Percentiles rank a stretch among this genome's conserved stretches.
phyloP scores from a whole-genome alignment of 1,284 basidiomycete genomes.

The Megacollybia platyphylla region DNA sequence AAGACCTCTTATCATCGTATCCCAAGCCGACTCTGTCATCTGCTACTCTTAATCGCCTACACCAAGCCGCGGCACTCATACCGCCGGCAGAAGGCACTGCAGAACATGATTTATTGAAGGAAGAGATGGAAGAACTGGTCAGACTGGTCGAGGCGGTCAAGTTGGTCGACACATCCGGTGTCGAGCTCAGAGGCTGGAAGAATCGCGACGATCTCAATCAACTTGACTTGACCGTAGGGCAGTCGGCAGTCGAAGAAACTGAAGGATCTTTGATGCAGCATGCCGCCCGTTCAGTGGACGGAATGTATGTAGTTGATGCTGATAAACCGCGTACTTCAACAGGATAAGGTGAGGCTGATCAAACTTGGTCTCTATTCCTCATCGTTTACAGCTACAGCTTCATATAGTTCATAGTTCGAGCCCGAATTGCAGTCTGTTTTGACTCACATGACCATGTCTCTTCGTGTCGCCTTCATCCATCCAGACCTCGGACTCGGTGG shows the following conservation, averaged over 20 bases:
- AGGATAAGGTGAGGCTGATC: too few species aligned
- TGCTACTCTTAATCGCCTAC: conserved; percentile 43
- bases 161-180: conserved; percentile 32
- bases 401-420: too few species aligned
- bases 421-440: too few species aligned
- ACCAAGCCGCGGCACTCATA: conserved; percentile 56
- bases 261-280: conserved; percentile 34
- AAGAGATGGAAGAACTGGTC: conserved; percentile 56
- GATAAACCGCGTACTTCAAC: conserved; percentile 10
- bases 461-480: conserved; percentile 1
- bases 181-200: conserved; percentile 8
- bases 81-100: conserved; percentile 44
- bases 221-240: conserved; percentile 19
- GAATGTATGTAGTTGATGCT: conserved; percentile 28
- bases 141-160: conserved; percentile 69
- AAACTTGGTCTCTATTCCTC: too few species aligned
- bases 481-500: conserved; percentile 25
- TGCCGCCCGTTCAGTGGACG: conserved; percentile 31
- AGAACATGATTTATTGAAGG: conserved; percentile 34
- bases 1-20: conserved; percentile 61
- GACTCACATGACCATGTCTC: not conserved
- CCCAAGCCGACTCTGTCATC: conserved; percentile 48
- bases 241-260: conserved; percentile 9
- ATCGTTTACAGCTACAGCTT: too few species aligned
- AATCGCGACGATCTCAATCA: conserved; percentile 6